Base-by-base conservation (phyloP, 768 basidiomycete genomes). In the Clathrus columnatus region DNA sequence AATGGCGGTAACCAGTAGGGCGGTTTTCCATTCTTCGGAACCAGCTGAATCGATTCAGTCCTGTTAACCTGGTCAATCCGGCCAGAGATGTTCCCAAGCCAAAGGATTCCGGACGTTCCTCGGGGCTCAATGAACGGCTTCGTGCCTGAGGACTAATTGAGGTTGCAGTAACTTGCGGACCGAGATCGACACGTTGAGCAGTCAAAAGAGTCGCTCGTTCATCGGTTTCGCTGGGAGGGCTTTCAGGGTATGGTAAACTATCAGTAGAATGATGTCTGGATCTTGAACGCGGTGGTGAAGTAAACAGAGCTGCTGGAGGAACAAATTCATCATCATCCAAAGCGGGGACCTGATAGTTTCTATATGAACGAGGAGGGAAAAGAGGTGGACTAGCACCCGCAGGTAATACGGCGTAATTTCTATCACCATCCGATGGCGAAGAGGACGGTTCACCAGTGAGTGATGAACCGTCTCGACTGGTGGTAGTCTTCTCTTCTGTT, bases 11-110 rank as follows among this genome's bases (percentile, higher is more conserved):
- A 23, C 43, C 44, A 30, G 45, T 48, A 10, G 26, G 54, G 16
- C 29, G 16, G 32, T 28, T 42, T 7, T 54, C 45, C 54, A 67
- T 62, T 49, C 68, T 64, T 59, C 69, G 75, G 65, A 87, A 83
- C 83, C 84, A 85, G 60, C 81, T 83, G 57, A 74, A 58, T 30
- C 82, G 73, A 14, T 73, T 69, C 17, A 84, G 60, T 23, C 54
- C 45, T 2, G 76, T 74, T 2, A 82, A 65, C 0, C 76, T 75
- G 24, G 75, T 67, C 4, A 83, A 66, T 0, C 81, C 78, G 2
- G 82, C 66, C 70, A 10, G 67, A 59, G 48, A 27, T 62, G 61
- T 5, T 58, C 6, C 60, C 50, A 11, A 42, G 42, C 42, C 56
- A 61, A 16, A 51, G 30, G 42, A 70, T 68, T 24, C 63, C 64